Conservation (phyloP, 139 green algal species). For the Haematococcus sp. region DNA sequence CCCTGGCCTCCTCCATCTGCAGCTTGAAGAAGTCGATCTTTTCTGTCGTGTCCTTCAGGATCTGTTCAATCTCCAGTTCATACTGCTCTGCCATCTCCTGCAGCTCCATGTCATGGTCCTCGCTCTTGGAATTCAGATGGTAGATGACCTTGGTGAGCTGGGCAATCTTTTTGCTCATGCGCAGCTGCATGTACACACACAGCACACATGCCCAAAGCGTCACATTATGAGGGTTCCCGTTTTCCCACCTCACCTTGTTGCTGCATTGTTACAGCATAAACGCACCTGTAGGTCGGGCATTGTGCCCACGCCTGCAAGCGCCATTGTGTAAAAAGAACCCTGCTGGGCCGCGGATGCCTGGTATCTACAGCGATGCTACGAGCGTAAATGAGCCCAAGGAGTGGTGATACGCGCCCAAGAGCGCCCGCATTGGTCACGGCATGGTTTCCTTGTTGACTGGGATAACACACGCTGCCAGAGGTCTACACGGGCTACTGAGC, state of each 20-base stretch:
- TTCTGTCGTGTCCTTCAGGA: slow-evolving; percentile 56
- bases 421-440: too few relatives aligned
- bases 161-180: slow-evolving; percentile 83
- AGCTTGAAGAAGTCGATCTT: slow-evolving; percentile 55
- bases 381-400: too few relatives aligned
- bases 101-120: slow-evolving; percentile 74
- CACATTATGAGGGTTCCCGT: neutral
- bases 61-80: slow-evolving; percentile 68
- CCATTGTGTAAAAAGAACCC: neutral
- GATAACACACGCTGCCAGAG: too few relatives aligned
- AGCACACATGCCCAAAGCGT: neutral
- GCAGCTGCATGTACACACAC: slow-evolving; percentile 42
- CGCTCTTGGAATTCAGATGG: slow-evolving; percentile 77
- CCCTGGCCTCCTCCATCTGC: slow-evolving; percentile 47
- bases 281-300: slow-evolving; percentile 42
- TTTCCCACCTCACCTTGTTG: too few relatives aligned
- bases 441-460: too few relatives aligned
- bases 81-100: slow-evolving; percentile 70
- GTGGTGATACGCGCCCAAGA: too few relatives aligned
- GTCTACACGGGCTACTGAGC: too few relatives aligned
- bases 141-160: slow-evolving; percentile 85
- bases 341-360: too few relatives aligned
- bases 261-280: too few relatives aligned
- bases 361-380: too few relatives aligned
- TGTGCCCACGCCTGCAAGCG: slow-evolving; percentile 33